Evolutionary conservation across 352 stramenopile genomes (phyloP).

Genomic region (Pythium myriotylum): DNA sequence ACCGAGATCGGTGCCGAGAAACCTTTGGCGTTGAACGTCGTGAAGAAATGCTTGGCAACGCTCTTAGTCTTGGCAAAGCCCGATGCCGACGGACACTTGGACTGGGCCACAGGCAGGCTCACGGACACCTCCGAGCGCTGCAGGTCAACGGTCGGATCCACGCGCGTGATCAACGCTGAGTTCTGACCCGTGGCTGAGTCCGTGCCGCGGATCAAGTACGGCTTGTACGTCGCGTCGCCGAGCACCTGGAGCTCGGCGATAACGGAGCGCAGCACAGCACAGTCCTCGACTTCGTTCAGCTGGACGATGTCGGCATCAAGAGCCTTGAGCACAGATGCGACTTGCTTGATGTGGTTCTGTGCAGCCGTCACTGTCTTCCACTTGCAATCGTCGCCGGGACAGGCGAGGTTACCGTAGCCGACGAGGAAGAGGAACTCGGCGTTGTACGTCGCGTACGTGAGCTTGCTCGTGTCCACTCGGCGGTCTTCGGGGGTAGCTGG

Average conservation of each 20-base stretch:
- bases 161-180: conserved; percentile 30
- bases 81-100: conserved; percentile 22
- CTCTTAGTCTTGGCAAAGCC: conserved; percentile 46
- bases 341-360: conserved; percentile 28
- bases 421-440: conserved; percentile 33
- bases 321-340: conserved; percentile 24
- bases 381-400: conserved; percentile 23
- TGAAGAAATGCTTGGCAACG: conserved; percentile 75
- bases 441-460: conserved; percentile 41
- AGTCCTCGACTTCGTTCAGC: conserved; percentile 35
- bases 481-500: conserved; percentile 32
- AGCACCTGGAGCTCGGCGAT: conserved; percentile 15
- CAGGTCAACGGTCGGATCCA: conserved; percentile 30
- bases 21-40: conserved; percentile 61
- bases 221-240: conserved; percentile 32
- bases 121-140: conserved; percentile 15
- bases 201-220: conserved; percentile 35
- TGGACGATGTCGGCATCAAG: conserved; percentile 38
- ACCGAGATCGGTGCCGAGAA: conserved; percentile 70
- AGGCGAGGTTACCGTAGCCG: conserved; percentile 23
- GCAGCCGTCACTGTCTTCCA: conserved; percentile 27
- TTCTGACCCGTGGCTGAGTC: conserved; percentile 40
- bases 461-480: conserved; percentile 31
- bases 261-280: conserved; percentile 16
- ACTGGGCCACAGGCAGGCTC: conserved; percentile 25